phyloP scores from a whole-genome alignment of 495 filamentous ascomycete genomes.

The Hypoxylon lienhwacheense region DNA sequence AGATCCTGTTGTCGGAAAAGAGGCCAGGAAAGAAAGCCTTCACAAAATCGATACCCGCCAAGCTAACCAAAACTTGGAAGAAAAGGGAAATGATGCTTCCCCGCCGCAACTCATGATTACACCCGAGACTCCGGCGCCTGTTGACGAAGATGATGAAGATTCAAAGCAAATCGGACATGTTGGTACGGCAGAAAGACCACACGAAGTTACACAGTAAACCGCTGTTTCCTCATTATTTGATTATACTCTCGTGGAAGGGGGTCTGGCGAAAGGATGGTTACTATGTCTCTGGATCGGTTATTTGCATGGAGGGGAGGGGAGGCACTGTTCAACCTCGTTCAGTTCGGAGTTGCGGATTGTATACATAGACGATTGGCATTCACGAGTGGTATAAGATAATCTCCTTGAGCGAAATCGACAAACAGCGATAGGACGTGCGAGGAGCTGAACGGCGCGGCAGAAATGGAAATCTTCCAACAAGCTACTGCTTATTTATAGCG shows the following conservation, averaged over 20 bases:
- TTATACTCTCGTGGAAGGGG: neutral
- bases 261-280: constrained; percentile 4
- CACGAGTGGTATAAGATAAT: constrained; percentile 20
- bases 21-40: constrained; percentile 2
- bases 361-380: constrained; percentile 36
- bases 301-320: constrained; percentile 25
- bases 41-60: constrained; percentile 13
- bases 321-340: constrained; percentile 23
- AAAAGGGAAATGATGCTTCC: constrained; percentile 1
- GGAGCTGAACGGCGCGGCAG: neutral
- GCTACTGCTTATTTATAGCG: constrained; percentile 9
- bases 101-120: constrained; percentile 46
- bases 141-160: constrained; percentile 34
- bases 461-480: constrained; percentile 8
- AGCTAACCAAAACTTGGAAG: constrained; percentile 7
- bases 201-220: constrained; percentile 41
- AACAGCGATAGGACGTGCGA: constrained; percentile 4
- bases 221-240: neutral
- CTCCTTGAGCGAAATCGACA: constrained; percentile 10
- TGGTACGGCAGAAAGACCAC: constrained; percentile 33
- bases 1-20: neutral
- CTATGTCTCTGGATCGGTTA: constrained; percentile 26
- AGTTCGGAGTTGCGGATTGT: constrained; percentile 35
- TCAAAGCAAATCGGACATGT: constrained; percentile 46
- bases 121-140: constrained; percentile 42